Base-by-base conservation (phyloP, 257 asterid species). In the Oldenlandia corymbosa region DNA sequence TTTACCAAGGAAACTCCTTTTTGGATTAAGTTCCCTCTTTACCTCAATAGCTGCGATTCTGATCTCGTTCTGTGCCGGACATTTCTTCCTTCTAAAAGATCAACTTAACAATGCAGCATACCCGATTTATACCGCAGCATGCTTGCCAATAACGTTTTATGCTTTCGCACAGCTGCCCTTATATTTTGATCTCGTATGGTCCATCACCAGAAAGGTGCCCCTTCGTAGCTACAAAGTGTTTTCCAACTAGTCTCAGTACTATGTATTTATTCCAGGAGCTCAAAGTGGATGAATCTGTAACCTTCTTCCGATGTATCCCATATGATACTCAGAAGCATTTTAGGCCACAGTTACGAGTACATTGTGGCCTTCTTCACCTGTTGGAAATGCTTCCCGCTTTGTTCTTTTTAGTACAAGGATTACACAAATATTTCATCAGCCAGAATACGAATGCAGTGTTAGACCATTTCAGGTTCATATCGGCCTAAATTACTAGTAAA, bases 61-160 rank as follows among this genome's bases (percentile, higher is more conserved):
- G 69, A 31, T 80, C 60, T 74, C 85, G 0, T 85, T 83, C 62
- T 79, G 90, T 43, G 94, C 90, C 11, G 94, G 84, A 1, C 85
- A 85, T 49, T 78, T 79, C 27, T 86, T 86, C 61, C 64, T 78
- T 41, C 65, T 86, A 16, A 62, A 48, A 64, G 76, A 81, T 16
- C 64, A 61, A 23, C 61, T 78, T 31, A 70, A 54, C 30, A 9
- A 16, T 1, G 84, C 70, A 0, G 80, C 80, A 8, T 21, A 73
- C 57, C 84, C 91, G 1, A 71, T 86, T 24, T 86, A 84, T 26
- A 72, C 76, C 0, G 39, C 60, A 5, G 80, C 84, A 31, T 70
- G 79, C 37, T 18, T 79, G 27, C 94, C 88, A 2, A 78, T 81
- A 49, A 60, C 75, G 1, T 57, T 80, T 27, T 84, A 80, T 23